Conservation (phyloP, 2,329 filamentous ascomycete species). For the Cordyceps javanica region DNA sequence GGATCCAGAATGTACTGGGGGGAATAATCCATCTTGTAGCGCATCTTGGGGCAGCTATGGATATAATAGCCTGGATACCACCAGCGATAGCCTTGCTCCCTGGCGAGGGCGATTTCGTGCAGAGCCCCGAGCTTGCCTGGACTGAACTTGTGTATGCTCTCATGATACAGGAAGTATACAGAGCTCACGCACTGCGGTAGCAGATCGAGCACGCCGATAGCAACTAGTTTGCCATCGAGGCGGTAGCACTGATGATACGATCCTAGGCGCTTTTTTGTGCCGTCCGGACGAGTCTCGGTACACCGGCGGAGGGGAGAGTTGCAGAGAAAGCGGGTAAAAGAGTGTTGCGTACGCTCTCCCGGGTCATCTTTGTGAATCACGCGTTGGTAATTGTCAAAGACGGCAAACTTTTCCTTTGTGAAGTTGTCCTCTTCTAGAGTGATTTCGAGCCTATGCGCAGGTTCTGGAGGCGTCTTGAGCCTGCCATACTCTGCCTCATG, state of each 20-base stretch:
- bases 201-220: constrained; percentile 70
- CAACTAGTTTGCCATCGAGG: constrained; percentile 68
- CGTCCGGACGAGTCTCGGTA: constrained; percentile 38
- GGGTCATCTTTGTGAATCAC: constrained; percentile 64
- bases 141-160: constrained; percentile 61
- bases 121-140: constrained; percentile 73
- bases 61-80: constrained; percentile 84
- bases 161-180: constrained; percentile 79
- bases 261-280: constrained; percentile 52
- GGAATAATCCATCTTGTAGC: constrained; percentile 74
- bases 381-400: constrained; percentile 71
- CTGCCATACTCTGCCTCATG: constrained; percentile 59
- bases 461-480: constrained; percentile 53
- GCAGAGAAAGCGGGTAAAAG: constrained; percentile 71
- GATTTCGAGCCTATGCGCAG: constrained; percentile 62
- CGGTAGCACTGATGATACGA: constrained; percentile 80
- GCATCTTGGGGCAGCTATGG: constrained; percentile 75
- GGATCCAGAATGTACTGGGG: constrained; percentile 72
- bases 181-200: constrained; percentile 71
- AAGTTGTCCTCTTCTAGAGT: constrained; percentile 65
- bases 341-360: constrained; percentile 49
- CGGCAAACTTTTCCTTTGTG: constrained; percentile 66
- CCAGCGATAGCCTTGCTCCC: constrained; percentile 63
- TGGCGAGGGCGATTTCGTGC: constrained; percentile 63
- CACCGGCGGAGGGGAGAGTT: constrained; percentile 55